These are phyloP conservation scores for Citrullus colocynthis DNA, from an alignment of 306 rosid species.

Conservation along the genomic window DNA sequence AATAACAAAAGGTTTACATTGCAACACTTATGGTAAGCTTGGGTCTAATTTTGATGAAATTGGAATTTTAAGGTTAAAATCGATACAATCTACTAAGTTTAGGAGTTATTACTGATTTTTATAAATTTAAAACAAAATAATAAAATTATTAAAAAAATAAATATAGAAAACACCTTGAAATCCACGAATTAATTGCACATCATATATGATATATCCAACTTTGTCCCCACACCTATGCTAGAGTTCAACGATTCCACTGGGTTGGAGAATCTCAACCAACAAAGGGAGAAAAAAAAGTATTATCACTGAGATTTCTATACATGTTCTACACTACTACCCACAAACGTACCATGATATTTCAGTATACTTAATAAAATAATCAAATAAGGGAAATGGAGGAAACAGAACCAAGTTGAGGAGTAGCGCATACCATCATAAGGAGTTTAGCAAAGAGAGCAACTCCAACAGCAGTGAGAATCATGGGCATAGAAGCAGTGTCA, in stretches of 20 bases:
- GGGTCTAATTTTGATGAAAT: too few relatives aligned
- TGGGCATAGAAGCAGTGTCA: conserved; percentile 74
- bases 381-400: neutral
- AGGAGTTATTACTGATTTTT: too few relatives aligned
- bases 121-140: too few relatives aligned
- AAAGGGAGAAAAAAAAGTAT: neutral
- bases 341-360: neutral
- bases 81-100: too few relatives aligned
- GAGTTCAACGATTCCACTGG: neutral
- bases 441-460: conserved; percentile 56
- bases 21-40: too few relatives aligned
- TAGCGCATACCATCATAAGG: conserved; percentile 43
- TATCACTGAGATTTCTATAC: neutral
- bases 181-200: neutral
- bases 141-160: too few relatives aligned
- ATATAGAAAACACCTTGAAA: neutral
- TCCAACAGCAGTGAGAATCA: conserved; percentile 52
- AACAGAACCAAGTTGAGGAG: neutral
- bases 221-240: neutral
- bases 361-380: neutral
- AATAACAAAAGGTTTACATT: too few relatives aligned
- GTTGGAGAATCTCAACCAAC: neutral
- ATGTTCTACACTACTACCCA: neutral
- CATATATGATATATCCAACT: neutral
- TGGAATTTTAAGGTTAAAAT: too few relatives aligned